These are phyloP conservation scores for Boletus subcaerulescens DNA, from an alignment of 768 basidiomycete species.

Conservation along the genomic window DNA sequence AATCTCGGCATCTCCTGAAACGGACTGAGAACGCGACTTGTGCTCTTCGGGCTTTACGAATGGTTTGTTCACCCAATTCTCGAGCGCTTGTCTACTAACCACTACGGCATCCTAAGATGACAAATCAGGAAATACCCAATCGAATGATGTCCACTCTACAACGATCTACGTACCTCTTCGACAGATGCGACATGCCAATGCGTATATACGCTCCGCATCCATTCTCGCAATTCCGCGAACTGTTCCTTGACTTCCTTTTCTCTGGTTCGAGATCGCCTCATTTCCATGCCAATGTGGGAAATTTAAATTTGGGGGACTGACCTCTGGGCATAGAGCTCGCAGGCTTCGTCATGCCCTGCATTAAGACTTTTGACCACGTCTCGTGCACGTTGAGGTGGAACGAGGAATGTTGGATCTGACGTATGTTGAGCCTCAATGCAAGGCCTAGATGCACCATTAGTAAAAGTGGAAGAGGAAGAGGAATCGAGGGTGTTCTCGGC, in stretches of 20 bases:
- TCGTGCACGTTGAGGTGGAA: constrained; percentile 55
- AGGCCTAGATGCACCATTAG: constrained; percentile 22
- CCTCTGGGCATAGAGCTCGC: constrained; percentile 48
- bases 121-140: constrained; percentile 13
- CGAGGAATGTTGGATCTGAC: constrained; percentile 24
- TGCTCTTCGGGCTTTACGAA: constrained; percentile 21
- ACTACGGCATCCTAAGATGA: constrained; percentile 50
- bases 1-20: constrained; percentile 15
- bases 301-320: constrained; percentile 30
- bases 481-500: constrained; percentile 15
- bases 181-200: constrained; percentile 54
- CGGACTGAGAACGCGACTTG: constrained; percentile 18
- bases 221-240: constrained; percentile 51
- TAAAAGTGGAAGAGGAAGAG: constrained; percentile 9
- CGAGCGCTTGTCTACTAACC: constrained; percentile 57
- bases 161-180: constrained; percentile 42
- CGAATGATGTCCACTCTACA: constrained; percentile 1
- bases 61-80: constrained; percentile 53
- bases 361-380: constrained; percentile 56
- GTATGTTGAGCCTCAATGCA: constrained; percentile 4
- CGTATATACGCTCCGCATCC: constrained; percentile 58
- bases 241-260: constrained; percentile 38
- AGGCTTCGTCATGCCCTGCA: constrained; percentile 49
- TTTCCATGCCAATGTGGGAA: constrained; percentile 16
- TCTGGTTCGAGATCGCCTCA: constrained; percentile 31